phyloP scores from a whole-genome alignment of 495 filamentous ascomycete genomes.

The Annulohypoxylon stygium region DNA sequence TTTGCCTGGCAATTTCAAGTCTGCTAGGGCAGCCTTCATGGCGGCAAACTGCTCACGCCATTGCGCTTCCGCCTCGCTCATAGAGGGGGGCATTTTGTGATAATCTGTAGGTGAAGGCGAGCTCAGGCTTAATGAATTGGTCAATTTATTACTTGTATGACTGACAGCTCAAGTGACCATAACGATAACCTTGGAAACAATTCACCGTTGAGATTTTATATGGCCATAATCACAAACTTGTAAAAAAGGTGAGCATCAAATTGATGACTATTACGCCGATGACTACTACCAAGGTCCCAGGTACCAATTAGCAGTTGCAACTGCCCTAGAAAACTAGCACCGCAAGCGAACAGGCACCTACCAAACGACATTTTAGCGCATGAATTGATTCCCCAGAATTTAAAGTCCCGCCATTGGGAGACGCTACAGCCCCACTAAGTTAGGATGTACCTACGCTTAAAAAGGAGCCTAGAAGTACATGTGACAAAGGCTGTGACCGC shows the following conservation, averaged over 20 bases:
- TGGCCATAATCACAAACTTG: background rate
- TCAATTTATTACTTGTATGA: background rate
- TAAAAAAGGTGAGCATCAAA: background rate
- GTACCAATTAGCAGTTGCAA: background rate
- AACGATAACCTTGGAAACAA: background rate
- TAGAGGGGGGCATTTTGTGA: slow-evolving; percentile 46
- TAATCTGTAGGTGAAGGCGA: background rate
- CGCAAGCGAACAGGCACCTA: background rate
- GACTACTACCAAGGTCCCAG: background rate
- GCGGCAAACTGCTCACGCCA: slow-evolving; percentile 62
- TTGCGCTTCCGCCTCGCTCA: slow-evolving; percentile 52
- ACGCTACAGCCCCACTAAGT: slow-evolving; percentile 17
- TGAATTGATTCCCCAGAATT: slow-evolving; percentile 29
- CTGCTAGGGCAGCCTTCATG: slow-evolving; percentile 62
- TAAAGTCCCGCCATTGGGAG: slow-evolving; percentile 26
- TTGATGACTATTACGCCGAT: slow-evolving; percentile 17
- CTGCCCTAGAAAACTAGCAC: background rate
- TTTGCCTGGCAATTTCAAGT: slow-evolving; percentile 50
- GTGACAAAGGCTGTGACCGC: slow-evolving; percentile 39
- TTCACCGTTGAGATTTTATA: background rate
- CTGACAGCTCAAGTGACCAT: background rate
- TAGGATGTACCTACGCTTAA: slow-evolving; percentile 12
- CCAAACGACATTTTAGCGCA: slow-evolving; percentile 4
- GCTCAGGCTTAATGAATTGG: background rate
- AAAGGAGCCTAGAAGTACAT: slow-evolving; percentile 26